Evolutionary conservation across 2,329 filamentous ascomycete genomes (phyloP).

Genomic region (Metarhizium brunneum): DNA sequence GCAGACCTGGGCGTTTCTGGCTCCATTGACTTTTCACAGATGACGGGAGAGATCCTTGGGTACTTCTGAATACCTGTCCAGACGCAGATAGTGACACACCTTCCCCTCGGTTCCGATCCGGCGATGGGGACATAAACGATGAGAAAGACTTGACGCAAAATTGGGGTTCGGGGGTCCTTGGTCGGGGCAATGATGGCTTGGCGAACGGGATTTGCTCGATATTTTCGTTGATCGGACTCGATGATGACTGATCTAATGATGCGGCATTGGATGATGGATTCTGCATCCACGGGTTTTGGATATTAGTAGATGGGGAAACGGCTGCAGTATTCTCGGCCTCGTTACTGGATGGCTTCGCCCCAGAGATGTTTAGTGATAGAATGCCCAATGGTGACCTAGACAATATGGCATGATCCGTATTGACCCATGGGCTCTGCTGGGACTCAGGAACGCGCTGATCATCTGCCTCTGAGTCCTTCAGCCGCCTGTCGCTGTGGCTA

Average conservation of each 20-base stretch:
- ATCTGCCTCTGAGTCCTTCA: neutral
- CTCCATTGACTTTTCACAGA: slow-evolving; percentile 21
- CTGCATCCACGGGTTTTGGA: slow-evolving; percentile 15
- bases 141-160: slow-evolving; percentile 43
- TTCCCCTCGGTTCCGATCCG: slow-evolving; percentile 20
- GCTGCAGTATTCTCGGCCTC: neutral
- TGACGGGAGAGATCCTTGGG: slow-evolving; percentile 16
- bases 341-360: neutral
- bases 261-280: neutral
- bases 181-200: neutral
- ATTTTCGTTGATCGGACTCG: neutral
- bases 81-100: neutral
- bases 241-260: neutral
- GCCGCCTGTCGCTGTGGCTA: neutral
- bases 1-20: neutral
- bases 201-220: neutral
- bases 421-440: slow-evolving; percentile 10
- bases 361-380: neutral
- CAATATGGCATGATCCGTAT: slow-evolving; percentile 3
- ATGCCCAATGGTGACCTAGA: neutral
- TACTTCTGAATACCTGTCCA: neutral
- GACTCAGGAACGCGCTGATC: neutral
- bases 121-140: slow-evolving; percentile 41
- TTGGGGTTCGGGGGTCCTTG: slow-evolving; percentile 34
- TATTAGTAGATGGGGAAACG: neutral